These are phyloP conservation scores for Adenanthera pavonina DNA, from an alignment of 306 rosid species.

Conservation along the genomic window DNA sequence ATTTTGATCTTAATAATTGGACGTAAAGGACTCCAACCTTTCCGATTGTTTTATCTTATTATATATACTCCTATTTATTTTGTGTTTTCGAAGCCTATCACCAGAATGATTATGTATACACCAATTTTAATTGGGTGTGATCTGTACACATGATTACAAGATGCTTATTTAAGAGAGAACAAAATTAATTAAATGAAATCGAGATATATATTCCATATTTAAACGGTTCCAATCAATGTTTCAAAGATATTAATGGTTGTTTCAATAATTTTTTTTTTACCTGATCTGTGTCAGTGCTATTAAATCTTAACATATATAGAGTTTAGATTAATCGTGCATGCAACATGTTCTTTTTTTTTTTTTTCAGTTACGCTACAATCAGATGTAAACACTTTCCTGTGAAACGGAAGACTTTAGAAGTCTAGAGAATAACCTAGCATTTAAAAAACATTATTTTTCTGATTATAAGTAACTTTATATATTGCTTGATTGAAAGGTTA, in stretches of 20 bases:
- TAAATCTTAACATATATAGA: not conserved
- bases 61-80: not conserved
- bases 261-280: not conserved
- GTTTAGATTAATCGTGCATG: not conserved
- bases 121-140: conserved; percentile 27
- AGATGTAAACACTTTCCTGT: too few relatives aligned
- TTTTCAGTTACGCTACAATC: too few relatives aligned
- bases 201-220: not conserved
- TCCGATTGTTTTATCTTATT: conserved; percentile 25
- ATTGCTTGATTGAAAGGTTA: too few relatives aligned
- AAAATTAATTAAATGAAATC: conserved; percentile 4
- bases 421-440: too few relatives aligned
- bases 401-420: too few relatives aligned
- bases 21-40: not conserved
- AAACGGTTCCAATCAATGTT: not conserved
- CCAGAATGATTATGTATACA: not conserved
- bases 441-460: too few relatives aligned
- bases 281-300: conserved; percentile 4
- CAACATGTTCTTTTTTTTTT: not conserved
- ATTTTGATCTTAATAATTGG: not conserved
- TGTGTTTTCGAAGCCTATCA: not conserved
- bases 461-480: too few relatives aligned
- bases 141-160: not conserved
- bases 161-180: not conserved
- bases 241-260: not conserved